Percentiles rank a stretch among this genome's conserved stretches.
Conservation (phyloP, 176 grass and related monocot genomes). For the Raddia guianensis region DNA sequence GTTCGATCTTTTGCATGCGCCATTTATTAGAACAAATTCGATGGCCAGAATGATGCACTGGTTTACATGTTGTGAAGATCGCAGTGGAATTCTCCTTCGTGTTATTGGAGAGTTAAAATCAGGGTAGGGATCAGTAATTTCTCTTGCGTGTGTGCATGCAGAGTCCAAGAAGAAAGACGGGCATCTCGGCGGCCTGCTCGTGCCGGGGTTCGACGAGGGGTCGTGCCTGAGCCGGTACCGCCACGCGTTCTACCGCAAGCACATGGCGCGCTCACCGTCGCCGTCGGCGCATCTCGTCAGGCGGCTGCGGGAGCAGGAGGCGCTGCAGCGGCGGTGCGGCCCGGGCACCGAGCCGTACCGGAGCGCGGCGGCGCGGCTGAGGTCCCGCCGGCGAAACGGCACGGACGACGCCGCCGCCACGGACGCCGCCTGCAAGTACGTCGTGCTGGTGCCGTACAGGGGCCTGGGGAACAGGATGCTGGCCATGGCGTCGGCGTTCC, state of each 20-base stretch:
- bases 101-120: neutral
- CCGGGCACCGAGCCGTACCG: conserved; percentile 54
- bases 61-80: neutral
- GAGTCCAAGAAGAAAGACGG: conserved; percentile 5
- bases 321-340: conserved; percentile 66
- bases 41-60: neutral
- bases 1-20: neutral
- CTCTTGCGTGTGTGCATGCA: neutral
- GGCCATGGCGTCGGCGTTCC: conserved; percentile 67
- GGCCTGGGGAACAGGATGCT: conserved; percentile 72
- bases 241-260: conserved; percentile 44
- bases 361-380: conserved; percentile 35
- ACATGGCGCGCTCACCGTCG: conserved; percentile 34
- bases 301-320: conserved; percentile 71
- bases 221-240: conserved; percentile 58
- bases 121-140: neutral
- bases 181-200: conserved; percentile 68
- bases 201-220: conserved; percentile 45
- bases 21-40: neutral
- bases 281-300: conserved; percentile 57
- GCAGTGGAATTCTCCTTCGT: neutral
- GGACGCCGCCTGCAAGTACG: conserved; percentile 55
- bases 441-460: conserved; percentile 46
- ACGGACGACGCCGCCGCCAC: neutral
- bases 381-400: conserved; percentile 9